Evolutionary conservation across 306 rosid genomes (phyloP).

Genomic region (Cicer judaicum): DNA sequence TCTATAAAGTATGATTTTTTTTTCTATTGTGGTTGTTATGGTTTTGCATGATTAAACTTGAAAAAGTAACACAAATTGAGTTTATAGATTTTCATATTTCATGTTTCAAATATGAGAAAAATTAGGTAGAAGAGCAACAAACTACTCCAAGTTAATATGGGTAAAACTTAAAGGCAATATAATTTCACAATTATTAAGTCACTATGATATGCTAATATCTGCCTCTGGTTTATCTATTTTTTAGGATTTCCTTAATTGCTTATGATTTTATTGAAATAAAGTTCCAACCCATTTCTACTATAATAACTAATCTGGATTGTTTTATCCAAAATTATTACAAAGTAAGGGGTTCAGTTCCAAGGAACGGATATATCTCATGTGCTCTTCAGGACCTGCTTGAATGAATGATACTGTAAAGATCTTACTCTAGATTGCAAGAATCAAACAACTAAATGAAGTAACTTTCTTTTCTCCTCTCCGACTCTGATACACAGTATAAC

Average conservation of each 20-base stretch:
- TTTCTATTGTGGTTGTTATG: too few relatives aligned
- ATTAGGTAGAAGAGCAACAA: not conserved
- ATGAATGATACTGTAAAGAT: constrained; percentile 51
- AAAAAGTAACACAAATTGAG: too few relatives aligned
- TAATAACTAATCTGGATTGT: constrained; percentile 33
- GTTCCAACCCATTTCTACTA: constrained; percentile 27
- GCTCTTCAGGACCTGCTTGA: constrained; percentile 49
- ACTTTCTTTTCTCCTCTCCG: constrained; percentile 38
- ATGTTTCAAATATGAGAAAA: constrained; percentile 18
- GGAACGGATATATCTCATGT: constrained; percentile 55
- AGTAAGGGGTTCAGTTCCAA: constrained; percentile 61
- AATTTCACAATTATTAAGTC: constrained; percentile 12
- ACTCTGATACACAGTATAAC: constrained; percentile 47
- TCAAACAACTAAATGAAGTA: constrained; percentile 84
- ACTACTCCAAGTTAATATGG: constrained; percentile 1
- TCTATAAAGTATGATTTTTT: too few relatives aligned
- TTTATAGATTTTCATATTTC: too few relatives aligned
- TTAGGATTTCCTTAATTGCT: constrained; percentile 26
- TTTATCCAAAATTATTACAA: constrained; percentile 63
- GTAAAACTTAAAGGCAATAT: not conserved
- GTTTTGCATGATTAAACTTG: too few relatives aligned
- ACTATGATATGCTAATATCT: not conserved
- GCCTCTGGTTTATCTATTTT: constrained; percentile 1
- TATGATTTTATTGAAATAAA: constrained; percentile 11
- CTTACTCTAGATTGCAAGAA: constrained; percentile 67